These are phyloP conservation scores for Diaporthe capsici DNA, from an alignment of 2,329 filamentous ascomycete genomes.

Conservation along the genomic window DNA sequence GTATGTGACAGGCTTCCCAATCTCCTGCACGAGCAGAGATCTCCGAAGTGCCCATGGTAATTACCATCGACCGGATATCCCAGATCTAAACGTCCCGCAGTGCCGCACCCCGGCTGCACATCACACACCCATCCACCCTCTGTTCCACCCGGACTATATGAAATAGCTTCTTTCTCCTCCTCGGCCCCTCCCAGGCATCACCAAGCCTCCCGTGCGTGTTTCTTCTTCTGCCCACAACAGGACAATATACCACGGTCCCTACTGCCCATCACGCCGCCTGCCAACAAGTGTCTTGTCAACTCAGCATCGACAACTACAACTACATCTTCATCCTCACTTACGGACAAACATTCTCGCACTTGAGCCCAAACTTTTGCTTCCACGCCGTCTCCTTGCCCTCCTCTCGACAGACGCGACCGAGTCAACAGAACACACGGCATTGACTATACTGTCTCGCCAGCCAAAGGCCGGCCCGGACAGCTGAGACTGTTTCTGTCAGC, in stretches of 20 bases:
- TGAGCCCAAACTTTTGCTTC: neutral
- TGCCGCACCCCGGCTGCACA: conserved; percentile 30
- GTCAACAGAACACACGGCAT: conserved; percentile 3
- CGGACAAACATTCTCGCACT: neutral
- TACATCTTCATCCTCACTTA: neutral
- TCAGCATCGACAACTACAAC: conserved; percentile 1
- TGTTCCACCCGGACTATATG: conserved; percentile 31
- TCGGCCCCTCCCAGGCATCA: conserved; percentile 36
- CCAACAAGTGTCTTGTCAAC: neutral
- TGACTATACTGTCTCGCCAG: conserved; percentile 8
- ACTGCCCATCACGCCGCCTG: conserved; percentile 14
- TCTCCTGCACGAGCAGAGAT: conserved; percentile 38
- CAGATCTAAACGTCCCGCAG: conserved; percentile 36
- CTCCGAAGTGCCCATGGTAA: conserved; percentile 34
- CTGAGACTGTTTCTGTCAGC: conserved; percentile 31
- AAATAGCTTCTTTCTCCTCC: conserved; percentile 39
- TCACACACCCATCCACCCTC: conserved; percentile 32
- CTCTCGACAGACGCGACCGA: neutral
- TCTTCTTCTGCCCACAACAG: conserved; percentile 24
- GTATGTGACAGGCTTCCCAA: conserved; percentile 32
- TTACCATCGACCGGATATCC: conserved; percentile 35
- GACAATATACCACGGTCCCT: conserved; percentile 23
- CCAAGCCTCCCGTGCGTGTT: conserved; percentile 35
- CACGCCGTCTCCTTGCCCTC: conserved; percentile 7
- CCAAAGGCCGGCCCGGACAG: conserved; percentile 16